These are phyloP conservation scores for Trametes pubescens DNA, from an alignment of 1,284 basidiomycete species.

Conservation along the genomic window DNA sequence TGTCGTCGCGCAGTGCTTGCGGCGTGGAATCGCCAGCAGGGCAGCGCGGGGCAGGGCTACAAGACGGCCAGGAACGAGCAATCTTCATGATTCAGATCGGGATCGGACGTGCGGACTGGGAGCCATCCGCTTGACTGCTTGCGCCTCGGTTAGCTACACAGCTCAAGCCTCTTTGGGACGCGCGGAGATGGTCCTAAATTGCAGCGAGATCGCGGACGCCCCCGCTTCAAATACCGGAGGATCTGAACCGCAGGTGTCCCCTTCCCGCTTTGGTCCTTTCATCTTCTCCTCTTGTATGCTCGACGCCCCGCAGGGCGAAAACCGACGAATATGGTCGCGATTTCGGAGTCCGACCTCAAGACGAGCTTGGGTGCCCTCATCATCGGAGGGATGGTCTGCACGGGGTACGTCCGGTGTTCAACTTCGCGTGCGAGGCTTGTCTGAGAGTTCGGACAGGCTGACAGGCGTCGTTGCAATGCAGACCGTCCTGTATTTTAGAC, in stretches of 20 bases:
- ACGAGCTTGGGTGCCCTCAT: constrained; percentile 37
- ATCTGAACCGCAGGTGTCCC: not conserved
- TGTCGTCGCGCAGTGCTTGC: not conserved
- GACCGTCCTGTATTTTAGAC: constrained; percentile 20
- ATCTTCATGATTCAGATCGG: constrained; percentile 4
- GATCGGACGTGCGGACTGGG: constrained; percentile 4
- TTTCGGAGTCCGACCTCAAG: constrained; percentile 26
- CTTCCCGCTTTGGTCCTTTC: not conserved
- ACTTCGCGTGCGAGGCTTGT: too few species aligned
- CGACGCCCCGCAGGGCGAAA: constrained; percentile 7
- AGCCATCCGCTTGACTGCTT: not conserved
- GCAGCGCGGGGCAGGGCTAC: not conserved
- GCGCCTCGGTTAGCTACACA: constrained; percentile 3
- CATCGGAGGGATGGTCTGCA: constrained; percentile 34
- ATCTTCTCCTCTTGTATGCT: constrained; percentile 14
- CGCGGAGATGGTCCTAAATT: constrained; percentile 23
- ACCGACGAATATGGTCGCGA: constrained; percentile 22
- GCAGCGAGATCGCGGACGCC: constrained; percentile 15
- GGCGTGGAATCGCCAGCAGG: not conserved
- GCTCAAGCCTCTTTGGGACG: constrained; percentile 13
- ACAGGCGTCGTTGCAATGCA: constrained; percentile 36
- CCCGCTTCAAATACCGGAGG: constrained; percentile 14
- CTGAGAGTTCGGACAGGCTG: constrained; percentile 27
- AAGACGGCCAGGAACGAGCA: not conserved
- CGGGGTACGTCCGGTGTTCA: constrained; percentile 28